Evolutionary conservation across 2,329 filamentous ascomycete genomes (phyloP), one percentile per base, ranked within the genome.

Genomic region (Ceratocystis huliohia): DNA sequence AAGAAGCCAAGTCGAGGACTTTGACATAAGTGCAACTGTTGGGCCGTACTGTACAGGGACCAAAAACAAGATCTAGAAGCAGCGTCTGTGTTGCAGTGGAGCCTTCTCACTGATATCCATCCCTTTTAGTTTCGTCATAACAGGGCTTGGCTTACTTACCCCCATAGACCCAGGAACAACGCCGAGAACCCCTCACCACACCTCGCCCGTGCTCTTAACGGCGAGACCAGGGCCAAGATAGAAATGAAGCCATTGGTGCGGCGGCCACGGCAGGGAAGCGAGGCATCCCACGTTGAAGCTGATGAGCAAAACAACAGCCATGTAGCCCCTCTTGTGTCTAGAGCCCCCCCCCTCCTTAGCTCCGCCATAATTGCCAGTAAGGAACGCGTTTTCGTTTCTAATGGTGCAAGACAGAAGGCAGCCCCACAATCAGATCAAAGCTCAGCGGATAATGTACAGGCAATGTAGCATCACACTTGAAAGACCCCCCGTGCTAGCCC

Each of bases 401-500:
- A 25, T 59, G 28, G 17, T 33, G 56, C 25, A 37, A 33, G 56
- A 59, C 28, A 37, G 30, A 37, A 59, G 56, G 56, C 7, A 59
- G 20, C 56, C 28, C 56, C 56, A n/a, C 56, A 59, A 37, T 59
- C 56, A 10, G 28, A 59, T 59, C 56, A 59, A 59, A 59, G 56
- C 56, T 59, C 37, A 41, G 10, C 37, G 4, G 37, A n/a, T 59
- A 33, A 37, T 59, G 56, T 59, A 59, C 28, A 20, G 48, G n/a
- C 53, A 33, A 59, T 25, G 48, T 53, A 53, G 48, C 15, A 37
- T 59, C 17, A 30, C 30, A 30, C 56, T 13, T 59, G 15, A 33
- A 30, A n/a, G 17, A 37, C 20, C 7, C 28, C 13, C 25, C 17
- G 13, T 57, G 53, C 15, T 22, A 6, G 5, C 7, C 28, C 25